Conservation (phyloP, 2,329 filamentous ascomycete genomes). For the Geosmithia flava region DNA sequence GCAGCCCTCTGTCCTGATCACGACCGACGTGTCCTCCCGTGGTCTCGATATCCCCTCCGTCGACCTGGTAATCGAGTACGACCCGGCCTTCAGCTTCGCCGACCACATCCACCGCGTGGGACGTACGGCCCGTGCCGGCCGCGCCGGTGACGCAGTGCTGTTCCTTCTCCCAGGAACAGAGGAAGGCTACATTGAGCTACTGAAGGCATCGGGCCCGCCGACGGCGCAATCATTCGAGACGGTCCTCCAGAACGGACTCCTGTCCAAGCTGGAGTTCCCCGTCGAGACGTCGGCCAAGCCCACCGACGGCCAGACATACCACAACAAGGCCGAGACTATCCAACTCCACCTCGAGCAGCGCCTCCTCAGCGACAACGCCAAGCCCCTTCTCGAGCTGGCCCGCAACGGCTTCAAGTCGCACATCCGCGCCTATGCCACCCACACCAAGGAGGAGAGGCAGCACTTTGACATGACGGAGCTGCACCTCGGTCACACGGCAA, state of each 20-base stretch:
- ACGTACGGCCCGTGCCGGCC: constrained; percentile 85
- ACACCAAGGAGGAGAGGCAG: constrained; percentile 69
- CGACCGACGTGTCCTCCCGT: constrained; percentile 90
- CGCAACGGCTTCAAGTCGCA: constrained; percentile 83
- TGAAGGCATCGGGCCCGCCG: constrained; percentile 40
- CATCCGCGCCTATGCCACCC: constrained; percentile 88
- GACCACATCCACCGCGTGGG: constrained; percentile 94
- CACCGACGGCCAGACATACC: constrained; percentile 27
- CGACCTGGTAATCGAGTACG: constrained; percentile 90
- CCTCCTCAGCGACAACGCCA: constrained; percentile 35
- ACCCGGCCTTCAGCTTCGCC: constrained; percentile 83
- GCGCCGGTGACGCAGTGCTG: constrained; percentile 72
- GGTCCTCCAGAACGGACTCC: constrained; percentile 53
- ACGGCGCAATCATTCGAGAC: constrained; percentile 38
- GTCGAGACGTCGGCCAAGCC: constrained; percentile 51
- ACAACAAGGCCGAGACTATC: constrained; percentile 41
- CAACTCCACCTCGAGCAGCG: constrained; percentile 50
- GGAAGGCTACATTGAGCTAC: constrained; percentile 74
- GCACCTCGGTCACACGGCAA: constrained; percentile 86
- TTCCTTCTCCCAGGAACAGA: constrained; percentile 87
- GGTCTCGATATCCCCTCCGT: constrained; percentile 93
- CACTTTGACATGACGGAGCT: constrained; percentile 89
- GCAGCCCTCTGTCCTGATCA: constrained; percentile 72
- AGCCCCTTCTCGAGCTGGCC: constrained; percentile 65
- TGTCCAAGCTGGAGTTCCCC: constrained; percentile 48